These are phyloP conservation scores for Coelastrella sp. DNA, from an alignment of 139 green algal species.

Conservation along the genomic window DNA sequence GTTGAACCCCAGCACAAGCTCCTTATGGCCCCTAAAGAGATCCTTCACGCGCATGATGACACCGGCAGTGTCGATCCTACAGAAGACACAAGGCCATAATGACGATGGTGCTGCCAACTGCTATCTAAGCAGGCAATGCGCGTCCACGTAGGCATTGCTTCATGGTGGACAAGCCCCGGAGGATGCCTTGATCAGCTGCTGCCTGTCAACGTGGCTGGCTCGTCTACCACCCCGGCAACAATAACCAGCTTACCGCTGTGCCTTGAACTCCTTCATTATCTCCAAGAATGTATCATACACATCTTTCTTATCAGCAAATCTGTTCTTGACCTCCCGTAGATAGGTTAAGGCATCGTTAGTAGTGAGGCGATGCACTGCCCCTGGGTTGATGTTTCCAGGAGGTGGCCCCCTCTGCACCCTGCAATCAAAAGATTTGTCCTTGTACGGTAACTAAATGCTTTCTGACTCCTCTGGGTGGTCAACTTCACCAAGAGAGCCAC, in stretches of 20 bases:
- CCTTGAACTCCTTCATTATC: slow-evolving; percentile 99
- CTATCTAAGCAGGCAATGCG: neutral
- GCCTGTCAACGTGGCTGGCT: neutral
- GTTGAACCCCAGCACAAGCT: slow-evolving; percentile 99
- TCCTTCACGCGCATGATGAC: slow-evolving; percentile 97
- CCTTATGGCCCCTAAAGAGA: slow-evolving; percentile 93
- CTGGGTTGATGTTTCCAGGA: neutral
- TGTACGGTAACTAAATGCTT: neutral
- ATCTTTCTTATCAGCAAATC: slow-evolving; percentile 84
- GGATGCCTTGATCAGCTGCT: neutral
- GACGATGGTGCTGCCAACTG: neutral
- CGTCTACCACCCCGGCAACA: slow-evolving; percentile 33
- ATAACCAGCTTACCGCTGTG: slow-evolving; percentile 75
- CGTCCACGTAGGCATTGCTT: neutral
- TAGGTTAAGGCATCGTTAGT: slow-evolving; percentile 85
- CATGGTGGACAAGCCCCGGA: neutral
- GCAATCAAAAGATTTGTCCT: neutral
- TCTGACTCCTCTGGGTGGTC: slow-evolving; percentile 14
- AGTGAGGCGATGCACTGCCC: slow-evolving; percentile 64
- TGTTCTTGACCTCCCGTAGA: slow-evolving; percentile 83
- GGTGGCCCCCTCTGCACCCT: slow-evolving; percentile 36
- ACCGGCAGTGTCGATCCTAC: slow-evolving; percentile 95
- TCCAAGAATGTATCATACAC: slow-evolving; percentile 97
- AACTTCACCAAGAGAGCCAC: neutral
- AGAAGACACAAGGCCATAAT: neutral